Evolutionary conservation across 1,284 basidiomycete genomes (phyloP).

Genomic region (Ganoderma lingzhi): DNA sequence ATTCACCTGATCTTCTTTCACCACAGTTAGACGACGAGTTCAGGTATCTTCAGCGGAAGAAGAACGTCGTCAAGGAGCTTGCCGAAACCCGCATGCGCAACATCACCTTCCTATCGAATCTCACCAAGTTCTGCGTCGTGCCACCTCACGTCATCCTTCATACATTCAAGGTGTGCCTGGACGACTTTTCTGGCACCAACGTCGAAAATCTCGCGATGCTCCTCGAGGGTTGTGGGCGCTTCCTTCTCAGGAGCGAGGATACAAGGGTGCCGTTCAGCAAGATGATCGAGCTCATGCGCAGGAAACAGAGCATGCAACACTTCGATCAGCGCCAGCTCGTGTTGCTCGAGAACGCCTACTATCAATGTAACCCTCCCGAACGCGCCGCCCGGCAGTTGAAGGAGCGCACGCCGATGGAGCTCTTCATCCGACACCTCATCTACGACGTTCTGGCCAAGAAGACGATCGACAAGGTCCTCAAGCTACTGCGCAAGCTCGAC

Average conservation of each 20-base stretch:
- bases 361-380: slow-evolving; percentile 98
- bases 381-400: slow-evolving; percentile 87
- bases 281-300: slow-evolving; percentile 93
- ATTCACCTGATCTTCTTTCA: neutral
- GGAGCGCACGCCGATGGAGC: slow-evolving; percentile 87
- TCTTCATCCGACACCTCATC: slow-evolving; percentile 93
- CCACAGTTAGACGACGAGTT: slow-evolving; percentile 94
- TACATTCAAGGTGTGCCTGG: slow-evolving; percentile 95
- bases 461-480: slow-evolving; percentile 93
- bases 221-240: slow-evolving; percentile 95
- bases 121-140: slow-evolving; percentile 97
- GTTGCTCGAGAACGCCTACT: slow-evolving; percentile 97
- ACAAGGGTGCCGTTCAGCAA: slow-evolving; percentile 86
- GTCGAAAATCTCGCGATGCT: slow-evolving; percentile 94
- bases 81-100: slow-evolving; percentile 89
- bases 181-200: slow-evolving; percentile 93
- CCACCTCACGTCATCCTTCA: slow-evolving; percentile 94
- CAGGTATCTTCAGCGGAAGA: slow-evolving; percentile 94
- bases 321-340: slow-evolving; percentile 91
- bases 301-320: slow-evolving; percentile 93
- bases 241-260: slow-evolving; percentile 87
- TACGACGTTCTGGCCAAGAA: slow-evolving; percentile 92
- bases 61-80: slow-evolving; percentile 90
- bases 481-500: slow-evolving; percentile 91
- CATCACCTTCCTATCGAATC: slow-evolving; percentile 86